Conservation (phyloP, 257 asterid genomes). For the Salvia rosmarinus region DNA sequence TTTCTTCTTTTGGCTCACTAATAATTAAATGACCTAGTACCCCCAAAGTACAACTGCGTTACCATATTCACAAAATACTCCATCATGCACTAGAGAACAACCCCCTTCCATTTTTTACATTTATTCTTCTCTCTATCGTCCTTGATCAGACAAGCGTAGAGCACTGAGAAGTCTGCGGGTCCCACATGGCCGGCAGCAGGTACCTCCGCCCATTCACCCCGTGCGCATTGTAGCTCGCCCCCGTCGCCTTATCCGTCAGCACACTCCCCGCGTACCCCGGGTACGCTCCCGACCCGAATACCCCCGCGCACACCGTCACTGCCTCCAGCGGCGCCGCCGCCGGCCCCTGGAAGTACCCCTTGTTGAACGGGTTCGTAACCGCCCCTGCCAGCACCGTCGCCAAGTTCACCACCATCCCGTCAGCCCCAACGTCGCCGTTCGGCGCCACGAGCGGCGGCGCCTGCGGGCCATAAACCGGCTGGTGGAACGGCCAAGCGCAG, state of each 20-base stretch:
- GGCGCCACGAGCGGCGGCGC: constrained; percentile 71
- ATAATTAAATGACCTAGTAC: too few species aligned
- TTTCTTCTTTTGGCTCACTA: too few species aligned
- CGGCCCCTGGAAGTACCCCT: constrained; percentile 86
- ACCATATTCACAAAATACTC: too few species aligned
- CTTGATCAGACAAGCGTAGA: constrained; percentile 67
- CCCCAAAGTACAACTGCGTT: too few species aligned
- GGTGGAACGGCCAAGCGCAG: constrained; percentile 96
- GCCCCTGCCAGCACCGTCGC: constrained; percentile 89
- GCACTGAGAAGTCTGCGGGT: constrained; percentile 70
- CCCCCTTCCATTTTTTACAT: too few species aligned
- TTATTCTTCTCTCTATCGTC: too few species aligned
- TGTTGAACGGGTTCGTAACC: constrained; percentile 75
- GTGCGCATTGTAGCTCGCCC: constrained; percentile 81
- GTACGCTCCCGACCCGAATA: constrained; percentile 82
- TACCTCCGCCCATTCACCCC: constrained; percentile 72
- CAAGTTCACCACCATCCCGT: constrained; percentile 78
- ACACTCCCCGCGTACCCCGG: constrained; percentile 75
- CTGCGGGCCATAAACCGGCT: constrained; percentile 88
- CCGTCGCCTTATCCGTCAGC: constrained; percentile 56
- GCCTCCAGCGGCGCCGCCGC: constrained; percentile 91
- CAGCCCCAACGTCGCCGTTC: constrained; percentile 81
- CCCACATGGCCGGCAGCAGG: constrained; percentile 96
- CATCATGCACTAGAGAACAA: too few species aligned
- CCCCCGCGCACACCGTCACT: constrained; percentile 78